Percentiles rank a stretch among this genome's conserved stretches.
phyloP scores from a whole-genome alignment of 306 rosid species.

The Vigna radiata region DNA sequence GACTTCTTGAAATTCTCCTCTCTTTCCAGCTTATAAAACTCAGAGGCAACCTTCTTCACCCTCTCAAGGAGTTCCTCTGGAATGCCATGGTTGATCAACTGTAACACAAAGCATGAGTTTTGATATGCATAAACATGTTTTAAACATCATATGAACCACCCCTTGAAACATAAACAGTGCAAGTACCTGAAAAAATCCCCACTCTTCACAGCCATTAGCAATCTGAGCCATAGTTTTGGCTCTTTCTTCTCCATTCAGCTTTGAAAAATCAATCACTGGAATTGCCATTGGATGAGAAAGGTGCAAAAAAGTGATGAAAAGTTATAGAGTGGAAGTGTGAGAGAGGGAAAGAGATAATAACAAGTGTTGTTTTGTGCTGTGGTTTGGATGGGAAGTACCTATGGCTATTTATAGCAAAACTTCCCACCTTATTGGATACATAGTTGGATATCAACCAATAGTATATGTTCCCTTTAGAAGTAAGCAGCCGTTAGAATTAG shows the following conservation, averaged over 20 bases:
- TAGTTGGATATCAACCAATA: conserved; percentile 46
- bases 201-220: conserved; percentile 94
- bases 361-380: conserved; percentile 35
- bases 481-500: conserved; percentile 67
- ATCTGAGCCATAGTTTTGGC: conserved; percentile 77
- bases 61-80: conserved; percentile 86
- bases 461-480: conserved; percentile 39
- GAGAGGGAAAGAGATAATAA: conserved; percentile 16
- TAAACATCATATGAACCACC: not conserved
- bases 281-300: conserved; percentile 62
- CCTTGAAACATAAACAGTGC: not conserved
- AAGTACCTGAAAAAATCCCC: conserved; percentile 99
- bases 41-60: conserved; percentile 80
- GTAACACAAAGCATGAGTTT: conserved; percentile 36
- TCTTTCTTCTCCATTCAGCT: conserved; percentile 80
- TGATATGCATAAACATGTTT: conserved; percentile 25
- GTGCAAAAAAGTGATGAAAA: conserved; percentile 32
- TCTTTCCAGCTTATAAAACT: conserved; percentile 78
- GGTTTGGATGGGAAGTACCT: conserved; percentile 42
- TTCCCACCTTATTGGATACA: conserved; percentile 66
- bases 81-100: conserved; percentile 96
- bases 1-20: conserved; percentile 81
- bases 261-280: conserved; percentile 97
- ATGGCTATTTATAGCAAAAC: conserved; percentile 68
- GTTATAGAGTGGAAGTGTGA: not conserved